These are phyloP conservation scores for Corymbia calophylla DNA, from an alignment of 441 rosid species.

Conservation along the genomic window DNA sequence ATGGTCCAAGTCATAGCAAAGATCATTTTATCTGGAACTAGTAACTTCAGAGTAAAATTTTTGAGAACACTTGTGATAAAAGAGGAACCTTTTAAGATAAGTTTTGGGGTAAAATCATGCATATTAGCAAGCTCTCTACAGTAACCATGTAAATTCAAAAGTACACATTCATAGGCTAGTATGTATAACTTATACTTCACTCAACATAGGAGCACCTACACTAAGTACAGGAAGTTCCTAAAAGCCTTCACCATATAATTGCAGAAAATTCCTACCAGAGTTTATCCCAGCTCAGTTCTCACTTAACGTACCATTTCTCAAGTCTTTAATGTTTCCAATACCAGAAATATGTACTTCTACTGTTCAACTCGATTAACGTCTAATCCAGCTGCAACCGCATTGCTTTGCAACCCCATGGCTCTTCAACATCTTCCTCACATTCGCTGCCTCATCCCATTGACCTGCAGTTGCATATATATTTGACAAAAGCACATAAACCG, in stretches of 20 bases:
- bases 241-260: neutral
- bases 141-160: neutral
- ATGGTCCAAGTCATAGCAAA: neutral
- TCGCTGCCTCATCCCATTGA: constrained; percentile 58
- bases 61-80: neutral
- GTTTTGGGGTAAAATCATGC: neutral
- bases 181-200: neutral
- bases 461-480: constrained; percentile 54
- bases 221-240: neutral
- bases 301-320: neutral
- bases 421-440: constrained; percentile 30
- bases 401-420: constrained; percentile 37
- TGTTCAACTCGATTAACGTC: neutral
- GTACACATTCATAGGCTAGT: neutral
- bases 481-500: constrained; percentile 39
- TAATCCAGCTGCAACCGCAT: constrained; percentile 53
- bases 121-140: neutral
- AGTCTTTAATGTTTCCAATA: neutral
- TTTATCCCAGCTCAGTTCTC: neutral
- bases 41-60: neutral
- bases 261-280: neutral
- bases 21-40: neutral
- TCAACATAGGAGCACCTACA: neutral
- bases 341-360: neutral
- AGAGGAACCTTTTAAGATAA: neutral